Evolutionary conservation across 768 basidiomycete species (phyloP).

Genomic region (Crassisporium funariophilum): DNA sequence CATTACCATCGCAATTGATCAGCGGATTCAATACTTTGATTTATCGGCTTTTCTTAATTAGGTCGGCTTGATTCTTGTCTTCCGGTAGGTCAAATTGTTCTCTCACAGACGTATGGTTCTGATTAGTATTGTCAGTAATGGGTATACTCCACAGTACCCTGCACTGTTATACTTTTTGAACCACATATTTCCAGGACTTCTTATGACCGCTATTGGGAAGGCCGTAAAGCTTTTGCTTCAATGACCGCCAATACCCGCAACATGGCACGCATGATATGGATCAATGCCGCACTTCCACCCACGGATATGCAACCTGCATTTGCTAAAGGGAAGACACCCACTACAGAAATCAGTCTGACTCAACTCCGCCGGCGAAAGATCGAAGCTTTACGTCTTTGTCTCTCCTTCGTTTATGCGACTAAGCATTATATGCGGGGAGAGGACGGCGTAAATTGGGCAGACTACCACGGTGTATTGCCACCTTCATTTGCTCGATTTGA

Average conservation of each 20-base stretch:
- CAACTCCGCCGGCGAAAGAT: constrained; percentile 70
- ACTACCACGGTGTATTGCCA: constrained; percentile 70
- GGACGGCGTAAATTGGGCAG: constrained; percentile 70
- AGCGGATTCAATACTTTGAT: too few species aligned
- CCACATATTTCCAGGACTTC: constrained; percentile 57
- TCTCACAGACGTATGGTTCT: background rate
- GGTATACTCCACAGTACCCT: constrained; percentile 42
- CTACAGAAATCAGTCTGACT: constrained; percentile 42
- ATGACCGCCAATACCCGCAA: constrained; percentile 77
- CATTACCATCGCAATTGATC: constrained; percentile 1
- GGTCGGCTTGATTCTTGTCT: constrained; percentile 90
- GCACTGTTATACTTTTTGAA: background rate
- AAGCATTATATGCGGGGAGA: constrained; percentile 87
- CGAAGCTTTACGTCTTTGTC: constrained; percentile 65
- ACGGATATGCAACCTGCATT: constrained; percentile 43
- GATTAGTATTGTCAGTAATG: constrained; percentile 49
- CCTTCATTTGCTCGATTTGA: constrained; percentile 53
- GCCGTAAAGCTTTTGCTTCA: constrained; percentile 79
- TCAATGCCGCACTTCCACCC: constrained; percentile 68
- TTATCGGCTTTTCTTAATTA: constrained; percentile 26
- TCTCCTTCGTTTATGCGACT: constrained; percentile 72
- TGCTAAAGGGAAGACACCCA: constrained; percentile 55
- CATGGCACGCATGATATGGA: constrained; percentile 77
- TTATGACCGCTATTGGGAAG: constrained; percentile 88
- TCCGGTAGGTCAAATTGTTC: constrained; percentile 53